Evolutionary conservation across 305 asterid species (phyloP).

Genomic region (Ilex paraguariensis): DNA sequence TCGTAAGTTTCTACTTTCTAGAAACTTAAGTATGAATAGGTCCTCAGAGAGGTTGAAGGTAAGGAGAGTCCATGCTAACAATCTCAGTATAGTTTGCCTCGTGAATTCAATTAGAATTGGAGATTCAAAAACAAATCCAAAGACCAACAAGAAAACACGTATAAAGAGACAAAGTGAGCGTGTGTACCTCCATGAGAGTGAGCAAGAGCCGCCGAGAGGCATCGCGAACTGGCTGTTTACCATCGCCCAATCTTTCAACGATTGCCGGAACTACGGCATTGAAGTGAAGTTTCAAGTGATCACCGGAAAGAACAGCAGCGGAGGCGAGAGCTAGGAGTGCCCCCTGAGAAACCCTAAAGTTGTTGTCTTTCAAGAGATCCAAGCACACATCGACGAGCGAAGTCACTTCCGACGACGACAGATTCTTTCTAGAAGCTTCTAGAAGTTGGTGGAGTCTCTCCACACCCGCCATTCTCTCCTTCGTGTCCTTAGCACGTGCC

Average conservation of each 20-base stretch:
- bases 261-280: constrained; percentile 94
- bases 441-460: constrained; percentile 91
- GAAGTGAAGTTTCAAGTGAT: constrained; percentile 89
- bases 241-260: constrained; percentile 88
- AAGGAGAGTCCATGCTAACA: too few relatives aligned
- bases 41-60: too few relatives aligned
- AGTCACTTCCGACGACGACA: constrained; percentile 75
- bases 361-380: constrained; percentile 95
- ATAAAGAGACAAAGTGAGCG: too few relatives aligned
- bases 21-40: too few relatives aligned
- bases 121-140: too few relatives aligned
- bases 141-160: too few relatives aligned
- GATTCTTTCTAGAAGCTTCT: constrained; percentile 74
- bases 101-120: too few relatives aligned
- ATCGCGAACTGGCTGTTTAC: constrained; percentile 92
- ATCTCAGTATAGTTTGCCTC: too few relatives aligned
- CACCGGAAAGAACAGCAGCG: constrained; percentile 95
- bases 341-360: constrained; percentile 91
- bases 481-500: constrained; percentile 95
- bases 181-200: constrained; percentile 88
- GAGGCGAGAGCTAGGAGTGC: constrained; percentile 87
- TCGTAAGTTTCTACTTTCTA: too few relatives aligned
- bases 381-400: constrained; percentile 81
- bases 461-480: constrained; percentile 98
- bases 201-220: constrained; percentile 82